Conservation (phyloP, 2,329 filamentous ascomycete species). For the Nannizziopsis arthrosporioides region DNA sequence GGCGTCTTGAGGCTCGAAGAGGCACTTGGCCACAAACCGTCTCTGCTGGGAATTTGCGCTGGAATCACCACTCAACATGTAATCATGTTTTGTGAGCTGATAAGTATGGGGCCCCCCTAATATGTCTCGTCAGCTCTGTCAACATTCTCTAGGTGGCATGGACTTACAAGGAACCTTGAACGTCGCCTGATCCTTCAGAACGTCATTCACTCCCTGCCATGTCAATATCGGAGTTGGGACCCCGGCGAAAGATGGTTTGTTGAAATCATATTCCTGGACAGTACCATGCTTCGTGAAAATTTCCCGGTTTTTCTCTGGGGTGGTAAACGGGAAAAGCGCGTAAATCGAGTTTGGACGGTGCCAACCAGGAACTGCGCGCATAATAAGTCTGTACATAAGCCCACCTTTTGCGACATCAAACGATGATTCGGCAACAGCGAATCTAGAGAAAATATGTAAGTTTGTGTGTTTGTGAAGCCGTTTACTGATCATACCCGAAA, state of each 20-base stretch:
- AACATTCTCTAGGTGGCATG: not conserved
- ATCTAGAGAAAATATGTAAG: slow-evolving; percentile 19
- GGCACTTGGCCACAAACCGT: slow-evolving; percentile 16
- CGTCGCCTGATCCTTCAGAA: slow-evolving; percentile 16
- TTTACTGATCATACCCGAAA: slow-evolving; percentile 14
- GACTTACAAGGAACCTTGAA: slow-evolving; percentile 16
- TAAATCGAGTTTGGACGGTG: slow-evolving; percentile 22
- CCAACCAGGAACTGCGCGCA: slow-evolving; percentile 21
- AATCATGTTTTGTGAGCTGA: slow-evolving; percentile 13
- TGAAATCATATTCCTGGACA: slow-evolving; percentile 10
- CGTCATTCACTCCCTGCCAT: slow-evolving; percentile 14
- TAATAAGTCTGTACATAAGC: slow-evolving; percentile 21
- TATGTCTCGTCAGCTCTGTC: slow-evolving; percentile 14
- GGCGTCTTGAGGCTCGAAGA: slow-evolving; percentile 12
- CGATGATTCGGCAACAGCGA: slow-evolving; percentile 21
- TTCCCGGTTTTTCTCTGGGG: slow-evolving; percentile 18
- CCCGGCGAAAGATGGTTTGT: slow-evolving; percentile 12
- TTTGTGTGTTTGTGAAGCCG: not conserved
- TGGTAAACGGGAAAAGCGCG: slow-evolving; percentile 21
- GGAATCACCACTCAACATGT: slow-evolving; percentile 19
- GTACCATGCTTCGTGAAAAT: slow-evolving; percentile 18
- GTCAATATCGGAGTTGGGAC: slow-evolving; percentile 12
- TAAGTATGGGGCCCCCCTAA: slow-evolving; percentile 12
- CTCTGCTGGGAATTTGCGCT: slow-evolving; percentile 16
- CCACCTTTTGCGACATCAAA: slow-evolving; percentile 13